Base-by-base conservation (phyloP, 805 yeast species). In the Saccharomycopsis schoenii region DNA sequence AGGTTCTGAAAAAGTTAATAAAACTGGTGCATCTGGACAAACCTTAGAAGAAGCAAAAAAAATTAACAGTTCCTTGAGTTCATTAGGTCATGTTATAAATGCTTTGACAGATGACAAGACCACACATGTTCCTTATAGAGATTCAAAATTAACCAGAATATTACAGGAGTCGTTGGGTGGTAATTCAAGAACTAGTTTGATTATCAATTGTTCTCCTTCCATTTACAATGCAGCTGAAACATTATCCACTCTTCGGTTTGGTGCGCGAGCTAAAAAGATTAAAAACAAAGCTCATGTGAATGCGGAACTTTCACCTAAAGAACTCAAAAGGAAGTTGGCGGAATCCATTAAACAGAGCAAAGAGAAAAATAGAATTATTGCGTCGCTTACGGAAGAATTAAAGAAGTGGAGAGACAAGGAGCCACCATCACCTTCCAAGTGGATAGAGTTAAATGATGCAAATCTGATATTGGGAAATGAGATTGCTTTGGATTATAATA, bases 161-260 rank as follows among this genome's bases (percentile, higher is more conserved):
- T 72, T 89, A 40, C 92, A 87, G 68, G 91, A 87, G 66, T 83
- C 93, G 0, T 73, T 89, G 24, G 94, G 96, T 5, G 96, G 96
- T 1, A 89, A 89, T 70, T 83, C 92, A 2, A 76, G 90, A 58
- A 90, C 96, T 0, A 80, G 88, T 1, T 74, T 89, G 56, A 81
- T 90, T 17, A 78, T 89, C 50, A 86, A 85, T 65, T 87, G 94
- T 64, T 87, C 94, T 0, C 86, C 89, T 0, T 76, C 86, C 0
- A 68, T 74, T 2, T 68, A 71, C 39, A 82, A 88, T 66, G 83
- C 78, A 58, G 70, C 73, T 17, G 94, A 88, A 67, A 87, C 96
- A 0, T 62, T 88, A 5, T 83, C 90, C 4, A 84, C 92, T 0
- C 72, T 90, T 61, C 73, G 93, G 55, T 88, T 89, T 70, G 96